Evolutionary conservation across 495 filamentous ascomycete species (phyloP), one percentile per base, ranked within the genome.

Genomic region (Lasiosphaeris hirsuta): DNA sequence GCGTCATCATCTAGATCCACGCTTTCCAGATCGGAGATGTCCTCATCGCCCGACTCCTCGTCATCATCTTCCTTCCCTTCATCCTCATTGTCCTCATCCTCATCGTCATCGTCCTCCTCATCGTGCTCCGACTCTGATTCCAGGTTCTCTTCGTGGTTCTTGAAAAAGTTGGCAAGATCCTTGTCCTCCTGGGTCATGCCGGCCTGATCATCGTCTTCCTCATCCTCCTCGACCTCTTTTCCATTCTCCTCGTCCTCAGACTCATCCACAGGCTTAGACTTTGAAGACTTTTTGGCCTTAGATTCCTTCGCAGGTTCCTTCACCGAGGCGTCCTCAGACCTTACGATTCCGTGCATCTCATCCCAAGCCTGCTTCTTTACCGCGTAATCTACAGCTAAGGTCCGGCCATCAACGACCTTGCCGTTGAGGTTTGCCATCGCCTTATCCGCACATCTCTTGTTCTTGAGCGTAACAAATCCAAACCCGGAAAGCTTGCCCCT

Each of bases 321-420:
- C 6, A 68, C 60, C 13, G 68, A 61, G 14, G 54, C 63, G 14
- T 71, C 68, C 56, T 67, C 50, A 13, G 18, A 34, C 10, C 56
- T 69, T n/a, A 64, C 68, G 46, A 63, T 62, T 15, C 70, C 67
- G 69, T 77, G 84, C 67, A 72, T 66, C 36, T 81, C 77, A 50
- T 96, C 81, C 92, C 92, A 97, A 3, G 84, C 81, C 44, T 87
- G 79, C 73, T 93, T 97, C 51, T 96, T 90, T 1, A 97, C 93
- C 18, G 93, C 92, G 90, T 90, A 97, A 78, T 98, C 94, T 5
- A 97, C 93, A 8, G 92, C 93, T 47, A 97, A 61, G 34, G 82
- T 86, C 58, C 94, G 78, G 10, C 93, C 94, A 72, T 96, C 90
- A 15, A 99, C 78, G 60, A 86, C 83, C 70, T 87, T 96, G 15